These are phyloP conservation scores for Plasmodium gonderi DNA, from an alignment of 169 alveolate genomes.

Conservation along the genomic window DNA sequence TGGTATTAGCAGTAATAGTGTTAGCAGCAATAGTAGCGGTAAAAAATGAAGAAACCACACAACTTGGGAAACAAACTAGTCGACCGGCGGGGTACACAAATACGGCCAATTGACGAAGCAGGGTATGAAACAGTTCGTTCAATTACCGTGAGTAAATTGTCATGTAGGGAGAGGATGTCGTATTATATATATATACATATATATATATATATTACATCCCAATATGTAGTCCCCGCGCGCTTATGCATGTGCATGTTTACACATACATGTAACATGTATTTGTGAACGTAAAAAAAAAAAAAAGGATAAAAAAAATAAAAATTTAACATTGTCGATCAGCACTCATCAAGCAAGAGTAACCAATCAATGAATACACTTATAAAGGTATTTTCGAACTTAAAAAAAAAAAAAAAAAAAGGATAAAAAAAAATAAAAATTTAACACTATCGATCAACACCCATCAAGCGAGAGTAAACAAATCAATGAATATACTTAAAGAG, in stretches of 20 bases:
- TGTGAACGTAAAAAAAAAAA: background rate
- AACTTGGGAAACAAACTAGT: background rate
- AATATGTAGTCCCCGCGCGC: too few species aligned
- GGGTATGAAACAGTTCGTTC: background rate
- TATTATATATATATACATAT: too few species aligned
- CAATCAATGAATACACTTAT: conserved; percentile 84
- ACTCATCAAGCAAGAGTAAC: background rate
- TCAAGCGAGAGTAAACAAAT: background rate
- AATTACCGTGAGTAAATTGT: background rate
- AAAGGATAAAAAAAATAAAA: background rate
- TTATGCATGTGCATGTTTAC: too few species aligned
- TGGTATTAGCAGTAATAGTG: too few species aligned
- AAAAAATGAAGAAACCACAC: too few species aligned
- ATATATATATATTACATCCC: too few species aligned
- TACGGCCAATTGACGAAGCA: background rate
- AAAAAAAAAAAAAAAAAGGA: background rate
- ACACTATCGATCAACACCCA: background rate
- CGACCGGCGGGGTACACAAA: background rate
- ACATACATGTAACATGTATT: too few species aligned
- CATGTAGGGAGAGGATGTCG: background rate
- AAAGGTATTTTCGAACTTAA: too few species aligned
- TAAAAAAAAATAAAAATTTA: background rate
- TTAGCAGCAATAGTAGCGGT: too few species aligned
- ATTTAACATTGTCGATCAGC: background rate
- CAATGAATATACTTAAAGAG: conserved; percentile 88